Evolutionary conservation across 2,329 filamentous ascomycete genomes (phyloP).

Genomic region (Aplosporella prunicola): DNA sequence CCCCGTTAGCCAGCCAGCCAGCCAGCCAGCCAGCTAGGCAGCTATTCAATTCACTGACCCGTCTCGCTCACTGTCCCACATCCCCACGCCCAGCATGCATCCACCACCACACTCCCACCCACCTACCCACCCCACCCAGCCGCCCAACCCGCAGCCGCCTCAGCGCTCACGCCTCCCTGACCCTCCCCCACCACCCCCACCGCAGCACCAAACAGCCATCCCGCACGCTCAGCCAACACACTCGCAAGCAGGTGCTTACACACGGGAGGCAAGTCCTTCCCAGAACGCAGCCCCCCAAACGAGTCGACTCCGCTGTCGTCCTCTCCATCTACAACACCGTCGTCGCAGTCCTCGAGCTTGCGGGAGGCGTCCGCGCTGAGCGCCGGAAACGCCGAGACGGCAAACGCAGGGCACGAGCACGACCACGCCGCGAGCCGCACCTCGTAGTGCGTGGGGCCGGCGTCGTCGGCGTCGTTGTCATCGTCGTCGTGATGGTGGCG

Average conservation of each 20-base stretch:
- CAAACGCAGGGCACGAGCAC: slow-evolving; percentile 81
- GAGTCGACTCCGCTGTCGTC: slow-evolving; percentile 13
- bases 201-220: slow-evolving; percentile 40
- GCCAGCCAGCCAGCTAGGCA: too few species aligned
- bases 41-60: too few species aligned
- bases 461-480: not conserved
- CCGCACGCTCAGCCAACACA: slow-evolving; percentile 60
- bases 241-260: slow-evolving; percentile 92
- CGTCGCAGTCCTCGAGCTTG: slow-evolving; percentile 5
- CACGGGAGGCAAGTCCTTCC: slow-evolving; percentile 41
- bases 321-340: slow-evolving; percentile 8
- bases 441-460: slow-evolving; percentile 43
- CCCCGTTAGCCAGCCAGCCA: too few species aligned
- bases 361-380: slow-evolving; percentile 7
- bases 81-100: too few species aligned
- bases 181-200: slow-evolving; percentile 38
- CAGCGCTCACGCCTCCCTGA: slow-evolving; percentile 45
- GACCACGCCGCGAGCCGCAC: slow-evolving; percentile 72
- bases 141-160: slow-evolving; percentile 66
- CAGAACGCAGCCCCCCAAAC: slow-evolving; percentile 46
- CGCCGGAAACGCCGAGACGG: slow-evolving; percentile 56
- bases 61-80: too few species aligned
- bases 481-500: slow-evolving; percentile 12
- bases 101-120: slow-evolving; percentile 29
- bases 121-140: slow-evolving; percentile 34